Evolutionary conservation across 495 filamentous ascomycete species (phyloP), one percentile per base, ranked within the genome.

Genomic region (Niebla homalea): DNA sequence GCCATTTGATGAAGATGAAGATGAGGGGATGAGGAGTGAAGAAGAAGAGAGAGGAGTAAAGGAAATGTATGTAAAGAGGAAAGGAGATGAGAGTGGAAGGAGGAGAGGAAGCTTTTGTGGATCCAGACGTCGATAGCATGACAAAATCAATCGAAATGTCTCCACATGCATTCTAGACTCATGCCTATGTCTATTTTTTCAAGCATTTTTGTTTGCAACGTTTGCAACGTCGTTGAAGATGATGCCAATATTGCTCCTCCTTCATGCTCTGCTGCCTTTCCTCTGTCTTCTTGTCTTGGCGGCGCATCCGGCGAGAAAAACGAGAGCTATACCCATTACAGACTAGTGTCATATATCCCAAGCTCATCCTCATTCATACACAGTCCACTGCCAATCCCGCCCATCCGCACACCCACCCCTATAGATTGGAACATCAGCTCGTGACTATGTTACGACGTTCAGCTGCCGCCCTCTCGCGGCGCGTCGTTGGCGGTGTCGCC

Each of bases 371-470:
- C 5, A 22, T 15, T 14, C 39, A 37, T 37, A 10, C 10, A n/a
- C 39, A 41, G 8, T 0, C 5, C 15, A 8, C 39, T 2, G 5
- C 8, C 10, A 6, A 42, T 19, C 39, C 15, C 39, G n/a, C 21
- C 36, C n/a, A 10, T n/a, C 10, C 10, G 11, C n/a, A 10, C 36
- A 43, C 8, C 40, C 18, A 8, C 18, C 40, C 40, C 40, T 11
- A 20, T 37, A 15, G 18, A 32, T 25, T 3, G 14, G 14, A 51
- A 15, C 35, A 25, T 43, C 19, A 29, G 7, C 6, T 45, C 12
- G 45, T 70, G 71, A 92, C 90, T 85, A 85, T 90, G 69, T 71
- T 92, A 63, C 82, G 85, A 70, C 85, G 87, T 67, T 79, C 86
- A 57, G 84, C 79, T 60, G 66, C 85, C 58, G 75, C 79, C 61